Base-by-base conservation (phyloP, 768 basidiomycete species). In the Boletus sp. region DNA sequence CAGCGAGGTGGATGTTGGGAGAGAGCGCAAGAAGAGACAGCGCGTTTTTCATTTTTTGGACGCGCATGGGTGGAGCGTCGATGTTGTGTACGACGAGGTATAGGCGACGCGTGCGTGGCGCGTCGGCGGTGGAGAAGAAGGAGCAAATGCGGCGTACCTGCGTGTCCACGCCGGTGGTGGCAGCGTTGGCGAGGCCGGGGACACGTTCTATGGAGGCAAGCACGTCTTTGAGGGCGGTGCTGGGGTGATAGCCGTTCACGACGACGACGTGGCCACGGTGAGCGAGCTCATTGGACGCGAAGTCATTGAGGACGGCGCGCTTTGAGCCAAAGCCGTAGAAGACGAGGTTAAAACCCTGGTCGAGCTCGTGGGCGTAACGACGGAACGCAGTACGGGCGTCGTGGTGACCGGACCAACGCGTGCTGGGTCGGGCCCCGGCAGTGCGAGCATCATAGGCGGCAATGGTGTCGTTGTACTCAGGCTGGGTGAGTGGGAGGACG, bases 241-340 rank as follows among this genome's bases (percentile, higher is more conserved):
- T 76, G 0, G 89, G 88, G 51, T 85, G 83, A 69, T 86, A 90
- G 0, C 83, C 92, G 61, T 96, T 90, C 25, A 85, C 80, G 21
- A 94, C 76, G 51, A 92, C 80, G 41, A 91, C 86, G 57, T 90
- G 80, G 0, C 93, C 92, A 1, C 65, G 69, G 50, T 75, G 80
- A 7, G 80, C 70, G 57, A 89, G 83, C 21, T 72, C 65, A 0
- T 78, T 72, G 5, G 67, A 74, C 1, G 88, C 92, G 52, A 97
- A 90, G 21, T 81, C 74, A 65, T 96, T 90, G 32, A 99, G 74
- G 9, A 88, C 60, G 17, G 65, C 68, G 51, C 91, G 79, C 68
- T 99, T 99, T 19, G 92, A 95, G 6, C 96, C 96, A 63, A 84
- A 82, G 1, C 96, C 96, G 63, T 93, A 92, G 69, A 92, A 85